phyloP scores from a whole-genome alignment of 2,329 filamentous ascomycete genomes.

The Epichloe sp. region DNA sequence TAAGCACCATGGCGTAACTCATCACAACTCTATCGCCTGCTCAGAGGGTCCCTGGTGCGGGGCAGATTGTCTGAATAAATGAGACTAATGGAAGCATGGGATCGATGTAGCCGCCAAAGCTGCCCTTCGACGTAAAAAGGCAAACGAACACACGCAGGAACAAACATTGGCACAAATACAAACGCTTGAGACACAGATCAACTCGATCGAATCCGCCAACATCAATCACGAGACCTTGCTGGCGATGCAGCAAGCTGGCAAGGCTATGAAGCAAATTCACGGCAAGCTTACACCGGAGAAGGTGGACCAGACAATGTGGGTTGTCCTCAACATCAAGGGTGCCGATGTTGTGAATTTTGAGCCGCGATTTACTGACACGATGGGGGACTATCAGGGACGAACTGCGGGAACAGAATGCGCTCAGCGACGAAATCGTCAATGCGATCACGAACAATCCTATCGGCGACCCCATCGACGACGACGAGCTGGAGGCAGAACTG shows the following conservation, averaged over 20 bases:
- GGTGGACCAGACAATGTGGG: constrained; percentile 89
- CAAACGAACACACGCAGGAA: constrained; percentile 79
- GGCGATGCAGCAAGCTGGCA: constrained; percentile 82
- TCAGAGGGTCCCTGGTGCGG: neutral
- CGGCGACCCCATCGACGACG: constrained; percentile 65
- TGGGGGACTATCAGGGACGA: constrained; percentile 50
- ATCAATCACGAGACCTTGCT: constrained; percentile 95
- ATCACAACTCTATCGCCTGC: neutral
- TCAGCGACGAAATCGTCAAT: constrained; percentile 84
- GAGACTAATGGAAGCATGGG: constrained; percentile 10
- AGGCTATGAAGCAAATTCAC: constrained; percentile 90
- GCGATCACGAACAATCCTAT: constrained; percentile 64
- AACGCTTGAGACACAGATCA: constrained; percentile 90
- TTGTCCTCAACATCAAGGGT: constrained; percentile 11
- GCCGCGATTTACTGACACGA: neutral
- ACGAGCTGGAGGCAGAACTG: constrained; percentile 74
- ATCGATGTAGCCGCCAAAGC: constrained; percentile 61
- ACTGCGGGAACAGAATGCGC: constrained; percentile 79
- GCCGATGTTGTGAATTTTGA: too few species aligned
- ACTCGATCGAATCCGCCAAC: constrained; percentile 93
- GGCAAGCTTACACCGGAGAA: constrained; percentile 83
- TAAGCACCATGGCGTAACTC: constrained; percentile 30
- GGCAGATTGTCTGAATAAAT: constrained; percentile 7
- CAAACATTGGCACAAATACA: constrained; percentile 83
- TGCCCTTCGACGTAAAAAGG: constrained; percentile 87